Conservation (phyloP, 164 flowering plant genomes). For the Macadamia integrifolia region DNA sequence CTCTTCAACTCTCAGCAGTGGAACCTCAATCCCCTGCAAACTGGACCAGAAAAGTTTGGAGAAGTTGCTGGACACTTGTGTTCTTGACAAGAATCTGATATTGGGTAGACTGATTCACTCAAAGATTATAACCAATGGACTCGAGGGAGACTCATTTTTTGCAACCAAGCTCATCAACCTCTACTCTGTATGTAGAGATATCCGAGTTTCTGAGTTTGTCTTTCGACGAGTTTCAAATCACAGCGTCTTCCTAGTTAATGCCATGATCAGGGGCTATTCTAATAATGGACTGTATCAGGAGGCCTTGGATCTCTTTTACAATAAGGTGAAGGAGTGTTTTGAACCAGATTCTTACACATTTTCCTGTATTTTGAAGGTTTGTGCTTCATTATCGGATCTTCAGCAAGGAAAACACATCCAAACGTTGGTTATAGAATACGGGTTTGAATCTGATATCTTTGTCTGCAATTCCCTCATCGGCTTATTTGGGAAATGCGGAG, state of each 20-base stretch:
- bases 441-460: constrained; percentile 20
- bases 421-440: constrained; percentile 12
- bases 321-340: constrained; percentile 10
- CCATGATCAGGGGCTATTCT: constrained; percentile 29
- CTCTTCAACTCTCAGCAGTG: constrained; percentile 3
- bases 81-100: constrained; percentile 10
- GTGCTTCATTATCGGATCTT: constrained; percentile 19
- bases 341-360: constrained; percentile 28
- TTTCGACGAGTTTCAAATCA: constrained; percentile 8
- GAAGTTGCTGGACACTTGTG: constrained; percentile 15
- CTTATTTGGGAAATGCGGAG: constrained; percentile 24
- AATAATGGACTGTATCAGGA: constrained; percentile 21
- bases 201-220: constrained; percentile 14
- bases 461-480: constrained; percentile 27
- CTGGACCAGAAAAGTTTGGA: constrained; percentile 5
- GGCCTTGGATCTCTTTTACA: constrained; percentile 21
- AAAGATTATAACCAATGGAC: constrained; percentile 17
- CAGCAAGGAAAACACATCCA: constrained; percentile 14
- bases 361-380: constrained; percentile 23
- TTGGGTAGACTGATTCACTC: constrained; percentile 24
- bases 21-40: constrained; percentile 1
- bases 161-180: constrained; percentile 21
- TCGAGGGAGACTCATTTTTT: constrained; percentile 21
- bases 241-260: constrained; percentile 21
- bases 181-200: constrained; percentile 14